Percentiles rank a stretch among this genome's conserved stretches.
Conservation (phyloP, 495 filamentous ascomycete species). For the Terfezia boudieri region DNA sequence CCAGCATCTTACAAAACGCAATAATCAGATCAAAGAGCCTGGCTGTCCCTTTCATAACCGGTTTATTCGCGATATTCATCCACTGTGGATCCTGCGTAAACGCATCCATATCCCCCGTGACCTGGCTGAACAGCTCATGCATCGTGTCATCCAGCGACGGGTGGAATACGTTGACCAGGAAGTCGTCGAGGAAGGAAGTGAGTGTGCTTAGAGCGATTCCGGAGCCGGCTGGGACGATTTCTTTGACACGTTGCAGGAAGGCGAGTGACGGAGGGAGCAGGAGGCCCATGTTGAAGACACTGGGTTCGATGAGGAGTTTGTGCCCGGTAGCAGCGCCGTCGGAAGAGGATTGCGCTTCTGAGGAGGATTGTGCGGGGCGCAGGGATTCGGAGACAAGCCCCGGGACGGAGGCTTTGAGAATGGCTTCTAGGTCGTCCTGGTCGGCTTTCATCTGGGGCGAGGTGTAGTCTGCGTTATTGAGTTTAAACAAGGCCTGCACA, state of each 20-base stretch:
- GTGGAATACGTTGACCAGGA: conserved; percentile 92
- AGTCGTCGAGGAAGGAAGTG: conserved; percentile 93
- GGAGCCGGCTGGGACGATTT: conserved; percentile 63
- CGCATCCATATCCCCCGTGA: conserved; percentile 62
- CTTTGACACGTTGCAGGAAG: conserved; percentile 77
- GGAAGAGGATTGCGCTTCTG: conserved; percentile 24
- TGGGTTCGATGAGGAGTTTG: conserved; percentile 81
- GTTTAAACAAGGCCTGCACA: conserved; percentile 56
- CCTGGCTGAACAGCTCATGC: conserved; percentile 59
- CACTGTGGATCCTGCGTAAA: conserved; percentile 77
- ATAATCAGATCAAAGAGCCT: conserved; percentile 71
- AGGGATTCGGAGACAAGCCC: conserved; percentile 69
- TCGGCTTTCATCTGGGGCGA: conserved; percentile 49
- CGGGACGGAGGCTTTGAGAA: conserved; percentile 74
- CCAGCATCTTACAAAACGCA: conserved; percentile 83
- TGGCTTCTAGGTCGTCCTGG: conserved; percentile 72
- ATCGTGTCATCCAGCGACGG: conserved; percentile 92
- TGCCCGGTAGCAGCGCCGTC: conserved; percentile 45
- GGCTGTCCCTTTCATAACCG: conserved; percentile 80
- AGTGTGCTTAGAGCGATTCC: conserved; percentile 71
- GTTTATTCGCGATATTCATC: conserved; percentile 49
- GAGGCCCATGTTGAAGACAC: conserved; percentile 92
- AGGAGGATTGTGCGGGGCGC: conserved; percentile 19
- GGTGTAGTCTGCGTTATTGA: conserved; percentile 60
- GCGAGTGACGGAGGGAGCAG: conserved; percentile 80